Evolutionary conservation across 2,329 filamentous ascomycete genomes (phyloP).

Genomic region (Paramyrothecium roridum): DNA sequence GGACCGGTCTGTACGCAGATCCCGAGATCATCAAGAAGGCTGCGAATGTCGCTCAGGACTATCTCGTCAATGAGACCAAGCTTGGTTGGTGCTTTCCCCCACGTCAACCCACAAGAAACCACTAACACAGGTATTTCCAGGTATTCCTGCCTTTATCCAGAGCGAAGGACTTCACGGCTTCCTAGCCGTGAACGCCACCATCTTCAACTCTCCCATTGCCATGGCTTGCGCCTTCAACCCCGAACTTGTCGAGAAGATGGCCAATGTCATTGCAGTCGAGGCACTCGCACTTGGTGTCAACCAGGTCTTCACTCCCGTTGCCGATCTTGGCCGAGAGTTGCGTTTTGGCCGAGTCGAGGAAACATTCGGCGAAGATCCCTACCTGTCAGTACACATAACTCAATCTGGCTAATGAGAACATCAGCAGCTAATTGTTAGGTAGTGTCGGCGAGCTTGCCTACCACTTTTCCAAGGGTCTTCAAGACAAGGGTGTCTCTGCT

Average conservation of each 20-base stretch:
- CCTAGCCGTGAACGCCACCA: constrained; percentile 68
- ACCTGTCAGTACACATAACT: constrained; percentile 38
- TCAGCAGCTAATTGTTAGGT: not conserved
- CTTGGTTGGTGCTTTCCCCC: constrained; percentile 18
- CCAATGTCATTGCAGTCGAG: constrained; percentile 61
- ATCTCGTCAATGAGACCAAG: constrained; percentile 50
- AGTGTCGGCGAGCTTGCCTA: constrained; percentile 64
- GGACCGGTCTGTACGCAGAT: constrained; percentile 65
- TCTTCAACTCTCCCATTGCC: constrained; percentile 75
- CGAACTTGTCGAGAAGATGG: constrained; percentile 64
- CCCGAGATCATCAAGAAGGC: constrained; percentile 62
- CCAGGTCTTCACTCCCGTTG: constrained; percentile 69
- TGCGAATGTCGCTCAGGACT: constrained; percentile 65
- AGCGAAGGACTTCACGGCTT: constrained; percentile 74
- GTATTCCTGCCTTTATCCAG: constrained; percentile 71
- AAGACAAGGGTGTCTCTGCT: constrained; percentile 62
- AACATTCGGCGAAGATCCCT: constrained; percentile 67
- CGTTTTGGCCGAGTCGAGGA: constrained; percentile 73
- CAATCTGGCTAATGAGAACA: no score
- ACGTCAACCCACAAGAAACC: constrained; percentile 23
- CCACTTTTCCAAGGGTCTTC: constrained; percentile 53
- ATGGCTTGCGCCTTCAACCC: constrained; percentile 71
- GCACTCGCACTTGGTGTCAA: constrained; percentile 66
- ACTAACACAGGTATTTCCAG: constrained; percentile 22
- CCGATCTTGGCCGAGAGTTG: constrained; percentile 68